These are phyloP conservation scores for Guyanaporus albipodus DNA, from an alignment of 768 basidiomycete species.

Conservation along the genomic window DNA sequence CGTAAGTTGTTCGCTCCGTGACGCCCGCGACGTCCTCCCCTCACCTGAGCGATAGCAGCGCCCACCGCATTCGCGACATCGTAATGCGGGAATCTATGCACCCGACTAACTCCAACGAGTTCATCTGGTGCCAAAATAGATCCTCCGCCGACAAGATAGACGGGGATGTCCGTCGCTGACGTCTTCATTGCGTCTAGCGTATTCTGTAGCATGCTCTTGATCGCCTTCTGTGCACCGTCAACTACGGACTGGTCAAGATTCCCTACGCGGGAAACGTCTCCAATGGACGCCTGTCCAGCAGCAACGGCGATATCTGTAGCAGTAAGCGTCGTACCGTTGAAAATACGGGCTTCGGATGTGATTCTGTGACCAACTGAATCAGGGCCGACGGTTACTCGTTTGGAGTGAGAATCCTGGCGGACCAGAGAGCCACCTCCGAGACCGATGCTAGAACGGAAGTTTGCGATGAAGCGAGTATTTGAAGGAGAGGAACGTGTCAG, in stretches of 20 bases:
- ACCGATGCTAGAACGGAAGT: constrained; percentile 41
- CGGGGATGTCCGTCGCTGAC: constrained; percentile 48
- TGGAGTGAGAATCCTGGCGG: constrained; percentile 29
- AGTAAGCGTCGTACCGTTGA: constrained; percentile 56
- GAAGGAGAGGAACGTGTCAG: constrained; percentile 1
- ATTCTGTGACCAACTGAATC: constrained; percentile 61
- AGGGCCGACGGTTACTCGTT: constrained; percentile 53
- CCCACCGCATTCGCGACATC: constrained; percentile 64
- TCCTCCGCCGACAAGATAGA: constrained; percentile 65
- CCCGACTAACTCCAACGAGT: constrained; percentile 48
- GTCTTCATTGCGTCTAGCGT: constrained; percentile 65
- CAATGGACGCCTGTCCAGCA: constrained; percentile 30
- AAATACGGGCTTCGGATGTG: constrained; percentile 46
- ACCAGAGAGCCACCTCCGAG: constrained; percentile 63
- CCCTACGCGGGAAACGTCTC: constrained; percentile 22
- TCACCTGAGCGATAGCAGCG: constrained; percentile 42
- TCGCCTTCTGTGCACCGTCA: constrained; percentile 35
- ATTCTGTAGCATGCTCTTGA: constrained; percentile 43
- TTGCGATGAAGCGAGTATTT: not conserved
- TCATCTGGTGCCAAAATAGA: constrained; percentile 52
- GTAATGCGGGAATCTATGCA: constrained; percentile 47
- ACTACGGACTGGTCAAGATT: constrained; percentile 26
- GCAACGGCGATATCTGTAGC: constrained; percentile 58
- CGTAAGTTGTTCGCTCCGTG: constrained; percentile 1
- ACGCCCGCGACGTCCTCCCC: not conserved